Conservation (phyloP, 2,329 filamentous ascomycete genomes). For the Leptodontidium sp. region DNA sequence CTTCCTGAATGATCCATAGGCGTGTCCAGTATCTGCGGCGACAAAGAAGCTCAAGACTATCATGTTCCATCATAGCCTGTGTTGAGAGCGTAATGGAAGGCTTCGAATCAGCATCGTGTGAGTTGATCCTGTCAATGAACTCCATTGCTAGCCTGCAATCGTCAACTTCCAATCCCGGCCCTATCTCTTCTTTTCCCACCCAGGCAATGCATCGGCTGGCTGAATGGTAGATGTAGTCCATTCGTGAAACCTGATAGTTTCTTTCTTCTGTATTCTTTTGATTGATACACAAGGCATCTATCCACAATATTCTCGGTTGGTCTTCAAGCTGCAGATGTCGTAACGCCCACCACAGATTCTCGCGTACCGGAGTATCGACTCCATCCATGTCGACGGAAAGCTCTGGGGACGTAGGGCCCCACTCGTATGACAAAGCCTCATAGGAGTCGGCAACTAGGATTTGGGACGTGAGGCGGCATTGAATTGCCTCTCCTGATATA, state of each 20-base stretch:
- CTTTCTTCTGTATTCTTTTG: conserved; percentile 11
- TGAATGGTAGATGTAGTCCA: conserved; percentile 2
- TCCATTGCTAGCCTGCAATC: neutral
- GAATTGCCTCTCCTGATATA: neutral
- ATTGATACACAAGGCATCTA: conserved; percentile 19
- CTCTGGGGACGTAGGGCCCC: neutral
- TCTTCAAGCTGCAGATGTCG: neutral
- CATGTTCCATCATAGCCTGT: neutral
- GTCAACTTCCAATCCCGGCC: neutral
- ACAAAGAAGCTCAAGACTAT: neutral
- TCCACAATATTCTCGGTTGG: neutral
- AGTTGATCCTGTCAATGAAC: neutral
- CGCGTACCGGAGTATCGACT: neutral
- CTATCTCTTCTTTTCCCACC: neutral
- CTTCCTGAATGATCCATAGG: neutral
- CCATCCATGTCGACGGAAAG: neutral
- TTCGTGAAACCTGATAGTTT: conserved; percentile 1
- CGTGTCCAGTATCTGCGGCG: conserved; percentile 3
- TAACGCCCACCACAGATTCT: neutral
- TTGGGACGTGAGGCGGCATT: neutral
- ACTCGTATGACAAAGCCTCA: neutral
- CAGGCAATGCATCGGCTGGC: neutral
- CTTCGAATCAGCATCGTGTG: neutral
- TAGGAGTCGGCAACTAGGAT: neutral
- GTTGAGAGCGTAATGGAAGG: neutral